Conservation (phyloP, 257 asterid genomes). For the Catharanthus roseus region DNA sequence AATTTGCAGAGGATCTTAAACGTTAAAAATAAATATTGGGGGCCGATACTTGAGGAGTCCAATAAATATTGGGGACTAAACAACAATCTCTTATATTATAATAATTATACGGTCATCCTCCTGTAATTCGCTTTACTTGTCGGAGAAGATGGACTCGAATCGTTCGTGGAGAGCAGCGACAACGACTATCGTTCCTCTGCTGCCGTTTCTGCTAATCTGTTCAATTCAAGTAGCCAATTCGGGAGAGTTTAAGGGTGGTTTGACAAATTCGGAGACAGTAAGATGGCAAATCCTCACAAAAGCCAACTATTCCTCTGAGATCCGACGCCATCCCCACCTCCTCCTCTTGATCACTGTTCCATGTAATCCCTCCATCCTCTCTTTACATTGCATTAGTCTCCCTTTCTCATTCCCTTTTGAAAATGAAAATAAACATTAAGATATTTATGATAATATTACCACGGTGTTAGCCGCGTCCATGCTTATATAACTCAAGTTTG, state of each 20-base stretch:
- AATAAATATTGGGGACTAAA: too few relatives aligned
- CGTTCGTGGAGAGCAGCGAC: too few relatives aligned
- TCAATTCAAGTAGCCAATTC: constrained; percentile 13
- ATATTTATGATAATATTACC: neutral
- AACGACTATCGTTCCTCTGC: neutral
- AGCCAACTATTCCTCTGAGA: constrained; percentile 57
- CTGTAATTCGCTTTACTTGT: too few relatives aligned
- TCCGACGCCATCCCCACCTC: constrained; percentile 58
- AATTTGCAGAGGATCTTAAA: too few relatives aligned
- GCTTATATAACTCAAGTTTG: too few relatives aligned
- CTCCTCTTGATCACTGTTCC: constrained; percentile 79
- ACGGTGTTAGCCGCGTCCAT: too few relatives aligned
- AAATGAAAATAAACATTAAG: neutral
- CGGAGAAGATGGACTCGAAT: too few relatives aligned
- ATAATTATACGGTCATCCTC: too few relatives aligned
- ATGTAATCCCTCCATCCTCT: constrained; percentile 39
- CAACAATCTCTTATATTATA: too few relatives aligned
- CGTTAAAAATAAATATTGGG: too few relatives aligned
- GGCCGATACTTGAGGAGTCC: too few relatives aligned
- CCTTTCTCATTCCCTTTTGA: too few relatives aligned
- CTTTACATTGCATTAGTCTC: neutral
- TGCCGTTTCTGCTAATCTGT: neutral
- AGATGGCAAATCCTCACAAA: constrained; percentile 71
- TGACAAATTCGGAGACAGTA: constrained; percentile 12
- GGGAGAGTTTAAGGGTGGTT: constrained; percentile 17